These are phyloP conservation scores for Coprinopsis strossmayeri DNA, from an alignment of 768 basidiomycete genomes.

Conservation along the genomic window DNA sequence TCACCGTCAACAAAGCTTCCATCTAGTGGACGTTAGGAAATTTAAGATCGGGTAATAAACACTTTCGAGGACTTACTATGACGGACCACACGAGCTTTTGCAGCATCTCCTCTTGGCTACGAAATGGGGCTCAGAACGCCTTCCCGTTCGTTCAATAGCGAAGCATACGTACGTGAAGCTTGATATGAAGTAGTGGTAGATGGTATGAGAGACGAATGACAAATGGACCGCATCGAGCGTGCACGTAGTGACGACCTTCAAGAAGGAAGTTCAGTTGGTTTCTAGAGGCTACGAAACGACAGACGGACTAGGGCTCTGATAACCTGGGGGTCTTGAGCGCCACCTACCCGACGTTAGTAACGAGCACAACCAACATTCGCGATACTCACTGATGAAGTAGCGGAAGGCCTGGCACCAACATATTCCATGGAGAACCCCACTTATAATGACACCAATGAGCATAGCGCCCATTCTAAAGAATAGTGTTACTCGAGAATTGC, in stretches of 20 bases:
- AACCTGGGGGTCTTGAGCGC: conserved; percentile 34
- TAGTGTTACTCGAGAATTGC: neutral
- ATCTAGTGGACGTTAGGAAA: conserved; percentile 21
- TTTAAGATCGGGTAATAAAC: neutral
- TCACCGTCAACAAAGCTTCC: conserved; percentile 34
- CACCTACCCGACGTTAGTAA: conserved; percentile 17
- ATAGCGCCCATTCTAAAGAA: conserved; percentile 35
- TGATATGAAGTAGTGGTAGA: conserved; percentile 43
- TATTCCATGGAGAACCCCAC: conserved; percentile 35
- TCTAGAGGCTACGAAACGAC: neutral
- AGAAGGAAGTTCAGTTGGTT: neutral
- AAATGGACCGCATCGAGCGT: conserved; percentile 43
- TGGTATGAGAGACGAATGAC: conserved; percentile 37
- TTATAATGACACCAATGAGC: conserved; percentile 34
- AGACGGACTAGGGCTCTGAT: conserved; percentile 33
- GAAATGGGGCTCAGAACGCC: neutral
- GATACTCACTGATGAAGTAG: conserved; percentile 37
- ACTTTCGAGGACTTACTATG: too few relatives aligned
- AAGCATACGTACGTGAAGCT: conserved; percentile 28
- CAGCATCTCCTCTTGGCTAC: conserved; percentile 8
- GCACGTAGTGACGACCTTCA: conserved; percentile 34
- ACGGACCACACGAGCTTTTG: conserved; percentile 10
- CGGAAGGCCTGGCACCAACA: conserved; percentile 40
- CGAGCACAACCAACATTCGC: neutral
- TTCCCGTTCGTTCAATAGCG: neutral